These are phyloP conservation scores for Rhodotorula sp. DNA, from an alignment of 1,284 basidiomycete species.

Conservation along the genomic window DNA sequence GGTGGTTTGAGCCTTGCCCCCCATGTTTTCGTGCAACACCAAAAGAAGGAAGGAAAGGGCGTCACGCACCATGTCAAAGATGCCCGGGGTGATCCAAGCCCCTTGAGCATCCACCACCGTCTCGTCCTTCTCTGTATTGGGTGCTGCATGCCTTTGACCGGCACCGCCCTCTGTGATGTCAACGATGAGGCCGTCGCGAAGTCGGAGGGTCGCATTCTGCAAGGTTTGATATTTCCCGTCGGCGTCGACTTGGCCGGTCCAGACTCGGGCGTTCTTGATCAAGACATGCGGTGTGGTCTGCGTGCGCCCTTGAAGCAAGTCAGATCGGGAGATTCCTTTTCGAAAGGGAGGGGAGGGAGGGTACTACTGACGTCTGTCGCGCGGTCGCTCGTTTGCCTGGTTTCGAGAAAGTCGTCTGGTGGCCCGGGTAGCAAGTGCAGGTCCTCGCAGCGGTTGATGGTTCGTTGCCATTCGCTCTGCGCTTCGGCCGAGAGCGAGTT, in stretches of 20 bases:
- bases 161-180: slow-evolving; percentile 48
- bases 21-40: background rate
- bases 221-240: slow-evolving; percentile 55
- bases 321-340: background rate
- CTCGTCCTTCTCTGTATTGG: slow-evolving; percentile 32
- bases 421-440: slow-evolving; percentile 17
- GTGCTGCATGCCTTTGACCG: background rate
- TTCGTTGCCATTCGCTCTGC: background rate
- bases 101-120: slow-evolving; percentile 50
- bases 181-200: slow-evolving; percentile 54
- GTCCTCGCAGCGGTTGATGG: slow-evolving; percentile 13
- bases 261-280: slow-evolving; percentile 74
- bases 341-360: too few species aligned
- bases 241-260: slow-evolving; percentile 69
- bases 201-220: slow-evolving; percentile 52
- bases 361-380: slow-evolving; percentile 10
- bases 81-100: slow-evolving; percentile 54
- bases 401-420: background rate
- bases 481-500: background rate
- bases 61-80: slow-evolving; percentile 34
- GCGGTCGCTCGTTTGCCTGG: slow-evolving; percentile 10
- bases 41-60: background rate
- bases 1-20: too few species aligned
- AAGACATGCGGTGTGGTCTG: slow-evolving; percentile 44
- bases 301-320: background rate